Percentiles rank a stretch among this genome's conserved stretches.
Evolutionary conservation across 1,284 basidiomycete genomes (phyloP).

Genomic region (Thelephora terrestris): DNA sequence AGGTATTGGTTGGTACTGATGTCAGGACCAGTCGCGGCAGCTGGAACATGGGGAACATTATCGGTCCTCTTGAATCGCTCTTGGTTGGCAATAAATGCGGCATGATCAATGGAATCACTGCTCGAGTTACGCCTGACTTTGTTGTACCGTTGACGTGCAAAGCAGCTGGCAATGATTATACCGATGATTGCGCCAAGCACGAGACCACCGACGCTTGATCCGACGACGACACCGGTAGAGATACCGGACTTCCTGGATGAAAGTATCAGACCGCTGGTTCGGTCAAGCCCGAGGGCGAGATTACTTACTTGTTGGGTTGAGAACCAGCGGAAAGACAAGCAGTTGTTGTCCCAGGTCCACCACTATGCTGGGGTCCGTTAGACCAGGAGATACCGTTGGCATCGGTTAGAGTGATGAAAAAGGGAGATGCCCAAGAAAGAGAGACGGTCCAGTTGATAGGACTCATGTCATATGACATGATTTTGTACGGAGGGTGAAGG

Average conservation of each 20-base stretch:
- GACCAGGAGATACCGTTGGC: constrained; percentile 40
- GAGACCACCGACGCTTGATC: constrained; percentile 34
- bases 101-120: constrained; percentile 10
- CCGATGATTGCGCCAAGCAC: constrained; percentile 32
- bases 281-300: background rate
- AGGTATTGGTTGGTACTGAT: constrained; percentile 22
- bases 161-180: constrained; percentile 17
- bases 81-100: constrained; percentile 4
- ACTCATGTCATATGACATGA: constrained; percentile 31
- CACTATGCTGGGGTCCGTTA: constrained; percentile 44
- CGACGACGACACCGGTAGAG: constrained; percentile 23
- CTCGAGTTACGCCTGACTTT: constrained; percentile 6
- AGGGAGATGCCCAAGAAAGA: constrained; percentile 40
- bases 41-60: too few relatives aligned
- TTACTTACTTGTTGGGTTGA: background rate
- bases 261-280: background rate
- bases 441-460: constrained; percentile 48
- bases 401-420: constrained; percentile 47
- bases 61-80: background rate
- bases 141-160: constrained; percentile 19
- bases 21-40: too few relatives aligned
- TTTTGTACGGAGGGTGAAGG: constrained; percentile 48
- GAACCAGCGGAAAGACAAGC: constrained; percentile 23
- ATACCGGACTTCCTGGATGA: constrained; percentile 7
- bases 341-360: constrained; percentile 25